Base-by-base conservation (phyloP, 805 yeast species). In the Yarrowia bubula region DNA sequence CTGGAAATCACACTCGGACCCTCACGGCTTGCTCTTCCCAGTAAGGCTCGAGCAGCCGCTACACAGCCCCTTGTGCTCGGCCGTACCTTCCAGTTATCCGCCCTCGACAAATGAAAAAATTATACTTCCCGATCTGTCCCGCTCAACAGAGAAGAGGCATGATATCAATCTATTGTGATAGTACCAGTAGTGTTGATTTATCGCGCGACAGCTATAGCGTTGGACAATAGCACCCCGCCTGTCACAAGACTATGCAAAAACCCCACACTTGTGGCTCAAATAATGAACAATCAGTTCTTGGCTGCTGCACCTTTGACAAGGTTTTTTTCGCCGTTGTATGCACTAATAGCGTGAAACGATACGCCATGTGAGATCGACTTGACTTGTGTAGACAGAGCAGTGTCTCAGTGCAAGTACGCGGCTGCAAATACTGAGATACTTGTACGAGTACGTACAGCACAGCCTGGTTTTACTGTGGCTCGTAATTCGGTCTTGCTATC, bases 101-200 rank as follows among this genome's bases (percentile, higher is more conserved):
- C 53, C 33, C 51, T 46, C 28, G 38, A 35, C 10, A 35, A 7
- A 17, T 8, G 15, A 11, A 43, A n/a, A 48, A 18, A 17, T 48
- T 48, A 48, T 48, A 35, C 55, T 48, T 48, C 39, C 55, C 55
- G 55, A 35, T 48, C 41, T 35, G 5, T 17, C 41, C 55, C 51
- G 51, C 51, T 44, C 33, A 18, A 13, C 47, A 43, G 18, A n/a
- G 43, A 39, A 39, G n/a, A n/a, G n/a, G n/a, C n/a, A n/a, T n/a
- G n/a, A n/a, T n/a, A n/a, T n/a, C n/a, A n/a, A n/a, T n/a, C n/a
- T n/a, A n/a, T n/a, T n/a, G n/a, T n/a, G n/a, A n/a, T n/a, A n/a
- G n/a, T n/a, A n/a, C n/a, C n/a, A n/a, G n/a, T n/a, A n/a, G n/a
- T n/a, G n/a, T n/a, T n/a, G n/a, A n/a, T n/a, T n/a, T n/a, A n/a